phyloP scores from a whole-genome alignment of 176 grass and related monocot genomes.

The Rhynchospora pubera region DNA sequence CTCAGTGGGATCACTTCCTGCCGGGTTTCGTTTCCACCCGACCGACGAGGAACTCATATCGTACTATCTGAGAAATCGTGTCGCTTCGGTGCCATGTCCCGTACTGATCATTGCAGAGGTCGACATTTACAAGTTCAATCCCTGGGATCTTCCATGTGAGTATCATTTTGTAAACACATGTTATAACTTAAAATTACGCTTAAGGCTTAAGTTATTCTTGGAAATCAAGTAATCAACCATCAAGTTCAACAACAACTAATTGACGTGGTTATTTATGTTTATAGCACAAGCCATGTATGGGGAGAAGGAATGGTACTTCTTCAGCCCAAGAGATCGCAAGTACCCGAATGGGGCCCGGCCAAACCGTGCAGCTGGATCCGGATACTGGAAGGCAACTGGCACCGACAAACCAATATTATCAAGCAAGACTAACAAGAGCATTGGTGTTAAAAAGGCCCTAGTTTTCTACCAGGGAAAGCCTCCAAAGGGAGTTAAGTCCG shows the following conservation, averaged over 20 bases:
- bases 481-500: conserved; percentile 52
- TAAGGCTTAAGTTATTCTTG: too few species aligned
- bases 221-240: neutral
- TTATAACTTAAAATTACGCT: neutral
- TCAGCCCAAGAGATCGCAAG: conserved; percentile 22
- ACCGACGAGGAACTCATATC: conserved; percentile 17
- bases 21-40: conserved; percentile 20
- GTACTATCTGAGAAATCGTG: conserved; percentile 8
- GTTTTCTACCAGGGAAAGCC: conserved; percentile 73
- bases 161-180: neutral
- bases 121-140: conserved; percentile 19
- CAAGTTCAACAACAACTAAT: neutral
- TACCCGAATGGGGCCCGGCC: conserved; percentile 17
- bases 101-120: conserved; percentile 2
- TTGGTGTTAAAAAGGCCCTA: conserved; percentile 68
- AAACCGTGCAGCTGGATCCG: neutral
- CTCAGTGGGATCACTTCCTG: neutral
- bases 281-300: conserved; percentile 14
- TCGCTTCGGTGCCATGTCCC: conserved; percentile 8
- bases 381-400: conserved; percentile 23
- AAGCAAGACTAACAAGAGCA: conserved; percentile 19
- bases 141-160: conserved; percentile 20
- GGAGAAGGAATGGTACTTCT: conserved; percentile 23
- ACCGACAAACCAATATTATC: conserved; percentile 18
- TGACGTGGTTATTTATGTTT: neutral